These are phyloP conservation scores for Ramaria rubella DNA, from an alignment of 768 basidiomycete species.

Conservation along the genomic window DNA sequence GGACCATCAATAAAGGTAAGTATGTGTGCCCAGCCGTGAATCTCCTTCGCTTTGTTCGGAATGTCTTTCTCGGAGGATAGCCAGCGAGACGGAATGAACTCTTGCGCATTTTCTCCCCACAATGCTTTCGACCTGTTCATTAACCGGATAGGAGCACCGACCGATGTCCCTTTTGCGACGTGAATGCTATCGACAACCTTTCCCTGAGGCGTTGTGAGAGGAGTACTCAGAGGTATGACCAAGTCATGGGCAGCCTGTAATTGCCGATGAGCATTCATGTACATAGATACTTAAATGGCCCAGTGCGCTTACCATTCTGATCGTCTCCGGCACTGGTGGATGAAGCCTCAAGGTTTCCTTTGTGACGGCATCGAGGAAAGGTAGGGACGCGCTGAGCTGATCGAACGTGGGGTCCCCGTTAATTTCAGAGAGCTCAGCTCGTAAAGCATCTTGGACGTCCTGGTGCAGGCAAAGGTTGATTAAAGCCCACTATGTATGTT, in stretches of 20 bases:
- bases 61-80: constrained; percentile 26
- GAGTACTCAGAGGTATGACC: constrained; percentile 31
- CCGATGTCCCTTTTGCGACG: constrained; percentile 35
- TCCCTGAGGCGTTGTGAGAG: constrained; percentile 25
- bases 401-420: constrained; percentile 45
- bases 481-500: constrained; percentile 37
- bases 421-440: constrained; percentile 42
- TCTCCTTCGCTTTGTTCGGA: constrained; percentile 25
- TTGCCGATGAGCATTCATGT: neutral
- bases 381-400: constrained; percentile 42
- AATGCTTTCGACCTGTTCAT: constrained; percentile 43
- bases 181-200: constrained; percentile 24
- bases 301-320: constrained; percentile 39
- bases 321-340: constrained; percentile 31
- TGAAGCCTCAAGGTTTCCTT: constrained; percentile 42
- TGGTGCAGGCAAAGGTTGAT: constrained; percentile 45
- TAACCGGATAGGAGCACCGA: constrained; percentile 37
- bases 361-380: constrained; percentile 49
- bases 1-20: constrained; percentile 49
- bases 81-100: constrained; percentile 42
- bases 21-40: constrained; percentile 44
- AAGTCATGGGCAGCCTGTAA: constrained; percentile 35
- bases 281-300: neutral
- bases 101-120: constrained; percentile 40
- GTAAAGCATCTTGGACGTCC: constrained; percentile 41